phyloP scores from a whole-genome alignment of 108 stramenopile genomes.

The Nitzschia sp. region DNA sequence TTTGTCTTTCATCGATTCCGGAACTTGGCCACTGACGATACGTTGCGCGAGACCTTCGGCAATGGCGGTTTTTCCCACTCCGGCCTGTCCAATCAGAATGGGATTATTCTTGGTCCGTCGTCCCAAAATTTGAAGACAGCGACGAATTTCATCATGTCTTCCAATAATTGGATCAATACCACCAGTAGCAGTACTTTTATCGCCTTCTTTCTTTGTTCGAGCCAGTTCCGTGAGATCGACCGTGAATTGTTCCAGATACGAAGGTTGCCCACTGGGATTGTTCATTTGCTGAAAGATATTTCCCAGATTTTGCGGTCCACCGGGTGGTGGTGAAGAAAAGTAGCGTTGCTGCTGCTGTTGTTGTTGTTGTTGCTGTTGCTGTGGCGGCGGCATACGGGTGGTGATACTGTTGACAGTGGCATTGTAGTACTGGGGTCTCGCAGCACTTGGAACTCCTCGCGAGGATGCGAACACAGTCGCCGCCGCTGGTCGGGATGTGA shows the following conservation, averaged over 20 bases:
- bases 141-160: slow-evolving; percentile 93
- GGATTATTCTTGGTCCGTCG: slow-evolving; percentile 96
- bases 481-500: neutral
- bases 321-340: neutral
- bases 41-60: slow-evolving; percentile 85
- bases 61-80: slow-evolving; percentile 63
- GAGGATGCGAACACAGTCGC: neutral
- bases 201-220: neutral
- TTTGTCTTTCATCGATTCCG: slow-evolving; percentile 76
- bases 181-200: neutral
- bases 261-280: slow-evolving; percentile 15
- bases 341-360: neutral
- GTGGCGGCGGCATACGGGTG: neutral
- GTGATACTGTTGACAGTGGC: too few relatives aligned
- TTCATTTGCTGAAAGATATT: slow-evolving; percentile 35
- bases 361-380: neutral
- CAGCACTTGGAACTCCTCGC: too few relatives aligned
- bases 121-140: slow-evolving; percentile 90
- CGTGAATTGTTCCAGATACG: slow-evolving; percentile 78
- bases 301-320: slow-evolving; percentile 25
- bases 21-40: slow-evolving; percentile 68
- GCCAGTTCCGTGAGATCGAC: slow-evolving; percentile 87
- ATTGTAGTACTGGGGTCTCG: too few relatives aligned
- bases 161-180: slow-evolving; percentile 98
- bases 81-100: slow-evolving; percentile 80